A percentile compares a stretch with the other conserved stretches of the same genome.
phyloP scores from a whole-genome alignment of 192 early-diverging fungal species.

The Coemansia sp. region DNA sequence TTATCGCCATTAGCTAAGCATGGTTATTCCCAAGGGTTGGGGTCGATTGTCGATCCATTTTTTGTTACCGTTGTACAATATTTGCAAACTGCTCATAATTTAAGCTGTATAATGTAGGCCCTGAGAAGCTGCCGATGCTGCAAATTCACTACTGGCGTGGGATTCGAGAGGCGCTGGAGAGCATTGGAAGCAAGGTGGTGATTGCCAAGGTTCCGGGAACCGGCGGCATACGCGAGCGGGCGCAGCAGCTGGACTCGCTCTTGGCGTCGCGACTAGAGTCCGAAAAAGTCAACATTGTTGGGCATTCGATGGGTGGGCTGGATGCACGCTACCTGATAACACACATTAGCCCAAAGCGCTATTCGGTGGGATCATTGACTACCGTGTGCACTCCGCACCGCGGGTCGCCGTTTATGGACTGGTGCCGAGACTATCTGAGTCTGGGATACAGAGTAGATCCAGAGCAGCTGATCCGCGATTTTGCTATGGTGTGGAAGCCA shows the following conservation, averaged over 20 bases:
- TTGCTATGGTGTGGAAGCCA: slow-evolving; percentile 46
- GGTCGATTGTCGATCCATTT: not conserved
- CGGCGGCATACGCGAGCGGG: slow-evolving; percentile 71
- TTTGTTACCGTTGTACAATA: not conserved
- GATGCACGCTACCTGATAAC: slow-evolving; percentile 91
- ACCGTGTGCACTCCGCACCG: slow-evolving; percentile 94
- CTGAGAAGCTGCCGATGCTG: slow-evolving; percentile 70
- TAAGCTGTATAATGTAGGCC: slow-evolving; percentile 45
- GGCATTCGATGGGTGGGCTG: slow-evolving; percentile 95
- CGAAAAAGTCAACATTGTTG: slow-evolving; percentile 76
- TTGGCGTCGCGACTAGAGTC: slow-evolving; percentile 56
- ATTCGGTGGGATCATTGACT: slow-evolving; percentile 75
- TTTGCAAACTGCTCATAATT: slow-evolving; percentile 1
- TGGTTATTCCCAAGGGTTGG: not conserved
- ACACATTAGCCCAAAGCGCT: slow-evolving; percentile 71
- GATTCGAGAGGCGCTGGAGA: slow-evolving; percentile 72
- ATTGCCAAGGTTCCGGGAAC: slow-evolving; percentile 75
- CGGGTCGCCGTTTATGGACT: slow-evolving; percentile 92
- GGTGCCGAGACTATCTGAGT: slow-evolving; percentile 82
- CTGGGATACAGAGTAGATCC: slow-evolving; percentile 63
- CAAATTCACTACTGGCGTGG: slow-evolving; percentile 87
- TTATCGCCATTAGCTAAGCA: not conserved
- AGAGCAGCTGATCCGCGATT: slow-evolving; percentile 50
- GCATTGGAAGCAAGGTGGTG: slow-evolving; percentile 78
- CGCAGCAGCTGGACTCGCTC: slow-evolving; percentile 69